Evolutionary conservation across 441 rosid species (phyloP), one percentile per base, ranked within the genome.

Genomic region (Pelargonium cotyledonis): DNA sequence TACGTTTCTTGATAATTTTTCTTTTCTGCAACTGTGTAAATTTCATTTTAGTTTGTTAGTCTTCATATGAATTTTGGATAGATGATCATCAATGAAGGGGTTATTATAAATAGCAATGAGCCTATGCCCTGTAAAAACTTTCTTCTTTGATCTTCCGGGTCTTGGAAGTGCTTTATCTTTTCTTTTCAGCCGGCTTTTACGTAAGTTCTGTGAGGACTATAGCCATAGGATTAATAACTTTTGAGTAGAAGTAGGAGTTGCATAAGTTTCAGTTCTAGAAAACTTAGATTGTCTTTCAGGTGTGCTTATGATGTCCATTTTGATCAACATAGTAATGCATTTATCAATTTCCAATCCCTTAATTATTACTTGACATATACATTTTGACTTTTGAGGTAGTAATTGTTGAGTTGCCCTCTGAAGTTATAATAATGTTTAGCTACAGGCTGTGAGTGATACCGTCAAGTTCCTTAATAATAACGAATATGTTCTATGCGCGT

Each of bases 1-100:
- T 95, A 90, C 26, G 89, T 80, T 75, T 73, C 65, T 67, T 12
- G 19, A 65, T 70, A 65, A 43, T 8, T 65, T 40, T 18, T 35
- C 49, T 69, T 35, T 35, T 16, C 71, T 77, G 69, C 69, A 15
- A 47, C 47, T 44, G 18, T 53, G 21, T 15, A 53, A 53, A 60
- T 63, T 63, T 64, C 41, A 31, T 51, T 57, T 69, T 47, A 6
- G 41, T 66, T 38, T 29, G 65, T 21, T 60, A 43, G 2, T 6
- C 15, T n/a, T 51, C 29, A 57, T 53, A 6, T 15, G 38, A 15
- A n/a, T 53, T 6, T 18, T 53, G 6, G 18, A 53, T 1, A 15
- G 21, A 53, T 53, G 60, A 53, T 46, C 53, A 46, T 9, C 53
- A 3, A 46, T 46, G 53, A 46, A 46, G n/a, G n/a, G n/a, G 16